phyloP scores from a whole-genome alignment of 495 filamentous ascomycete species.

The Sabuloglossum arenarium region DNA sequence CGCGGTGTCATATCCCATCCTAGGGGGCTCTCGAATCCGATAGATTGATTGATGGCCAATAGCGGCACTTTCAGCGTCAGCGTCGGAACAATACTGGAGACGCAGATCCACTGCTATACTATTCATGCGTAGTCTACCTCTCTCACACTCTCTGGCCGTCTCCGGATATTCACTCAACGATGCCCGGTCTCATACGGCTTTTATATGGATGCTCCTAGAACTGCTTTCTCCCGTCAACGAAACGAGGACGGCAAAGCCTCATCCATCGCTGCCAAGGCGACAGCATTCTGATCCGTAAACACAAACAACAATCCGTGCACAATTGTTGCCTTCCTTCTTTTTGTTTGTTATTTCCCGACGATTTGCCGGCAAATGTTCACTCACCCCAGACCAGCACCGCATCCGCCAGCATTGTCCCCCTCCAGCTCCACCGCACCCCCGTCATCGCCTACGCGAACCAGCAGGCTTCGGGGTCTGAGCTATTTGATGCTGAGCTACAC shows the following conservation, averaged over 20 bases:
- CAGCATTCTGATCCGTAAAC: neutral
- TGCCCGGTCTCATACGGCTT: no score
- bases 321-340: neutral
- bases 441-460: conserved; percentile 29
- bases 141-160: no score
- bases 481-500: conserved; percentile 50
- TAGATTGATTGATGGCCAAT: no score
- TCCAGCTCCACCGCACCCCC: conserved; percentile 22
- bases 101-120: no score
- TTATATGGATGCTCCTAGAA: no score
- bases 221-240: no score
- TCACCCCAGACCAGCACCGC: conserved; percentile 17
- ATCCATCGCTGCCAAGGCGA: conserved; percentile 10
- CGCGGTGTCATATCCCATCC: no score
- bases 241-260: conserved; percentile 3
- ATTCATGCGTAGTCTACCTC: no score
- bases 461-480: conserved; percentile 47
- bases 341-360: neutral
- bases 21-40: no score
- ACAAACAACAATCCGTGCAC: neutral
- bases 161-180: no score
- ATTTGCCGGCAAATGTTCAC: conserved; percentile 26
- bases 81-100: no score
- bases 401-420: conserved; percentile 25
- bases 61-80: no score